A percentile compares a stretch with the other conserved stretches of the same genome.
Conservation (phyloP, 805 yeast species). For the Myxozyma melibiosi region DNA sequence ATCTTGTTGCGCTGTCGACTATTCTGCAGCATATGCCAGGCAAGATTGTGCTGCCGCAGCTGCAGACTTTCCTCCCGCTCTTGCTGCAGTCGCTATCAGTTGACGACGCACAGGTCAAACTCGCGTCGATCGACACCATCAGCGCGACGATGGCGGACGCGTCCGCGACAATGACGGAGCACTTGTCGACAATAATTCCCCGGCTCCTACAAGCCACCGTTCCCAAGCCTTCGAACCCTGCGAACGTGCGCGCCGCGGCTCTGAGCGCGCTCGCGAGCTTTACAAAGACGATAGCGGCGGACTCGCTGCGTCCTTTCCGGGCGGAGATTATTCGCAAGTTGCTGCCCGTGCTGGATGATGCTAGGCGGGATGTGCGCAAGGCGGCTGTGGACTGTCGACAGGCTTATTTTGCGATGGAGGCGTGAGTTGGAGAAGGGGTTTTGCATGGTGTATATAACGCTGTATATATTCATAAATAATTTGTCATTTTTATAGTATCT, state of each 20-base stretch:
- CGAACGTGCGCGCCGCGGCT: constrained; percentile 57
- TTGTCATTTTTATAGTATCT: too few relatives aligned
- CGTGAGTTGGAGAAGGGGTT: not conserved
- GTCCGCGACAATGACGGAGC: constrained; percentile 54
- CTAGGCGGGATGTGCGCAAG: constrained; percentile 71
- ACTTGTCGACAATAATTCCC: constrained; percentile 61
- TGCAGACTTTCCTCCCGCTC: constrained; percentile 68
- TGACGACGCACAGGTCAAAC: constrained; percentile 49
- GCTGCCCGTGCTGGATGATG: constrained; percentile 65
- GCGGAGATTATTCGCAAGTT: constrained; percentile 52
- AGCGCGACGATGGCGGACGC: constrained; percentile 59
- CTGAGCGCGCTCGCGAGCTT: constrained; percentile 60
- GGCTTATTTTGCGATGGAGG: constrained; percentile 55
- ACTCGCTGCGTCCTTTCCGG: constrained; percentile 55
- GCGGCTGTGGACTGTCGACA: constrained; percentile 81
- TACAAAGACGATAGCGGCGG: constrained; percentile 45
- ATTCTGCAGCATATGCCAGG: constrained; percentile 67
- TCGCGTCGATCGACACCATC: constrained; percentile 64
- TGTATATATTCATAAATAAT: not conserved
- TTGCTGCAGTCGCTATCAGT: constrained; percentile 65
- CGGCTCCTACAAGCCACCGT: constrained; percentile 47
- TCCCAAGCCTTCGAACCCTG: constrained; percentile 41
- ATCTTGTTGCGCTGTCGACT: constrained; percentile 66
- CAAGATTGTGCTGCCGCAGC: constrained; percentile 63
- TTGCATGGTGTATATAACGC: not conserved